Evolutionary conservation across 192 early-diverging fungal genomes (phyloP).

Genomic region (Coemansia sp.): DNA sequence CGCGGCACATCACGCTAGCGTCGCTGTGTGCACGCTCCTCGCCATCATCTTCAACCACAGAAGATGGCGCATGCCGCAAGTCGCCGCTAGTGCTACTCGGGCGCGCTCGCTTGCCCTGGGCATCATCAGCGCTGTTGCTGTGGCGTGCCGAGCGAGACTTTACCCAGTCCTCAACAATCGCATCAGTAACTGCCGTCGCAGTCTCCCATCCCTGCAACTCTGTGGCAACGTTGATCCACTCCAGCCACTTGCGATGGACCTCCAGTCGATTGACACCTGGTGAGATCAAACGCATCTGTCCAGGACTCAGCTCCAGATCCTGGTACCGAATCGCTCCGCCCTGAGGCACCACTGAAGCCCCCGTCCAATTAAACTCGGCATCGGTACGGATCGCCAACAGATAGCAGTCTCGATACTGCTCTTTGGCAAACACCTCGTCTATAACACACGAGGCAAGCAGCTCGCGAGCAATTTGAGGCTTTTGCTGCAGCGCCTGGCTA

Average conservation of each 20-base stretch:
- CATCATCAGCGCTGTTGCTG: background rate
- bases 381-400: constrained; percentile 50
- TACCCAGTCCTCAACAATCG: constrained; percentile 23
- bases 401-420: constrained; percentile 35
- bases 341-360: constrained; percentile 25
- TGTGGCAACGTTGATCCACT: constrained; percentile 29
- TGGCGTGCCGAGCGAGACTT: constrained; percentile 2
- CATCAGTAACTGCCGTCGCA: constrained; percentile 38
- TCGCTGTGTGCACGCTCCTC: constrained; percentile 11
- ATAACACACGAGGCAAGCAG: constrained; percentile 61
- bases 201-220: constrained; percentile 39
- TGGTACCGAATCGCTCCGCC: constrained; percentile 27
- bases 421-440: constrained; percentile 23
- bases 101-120: constrained; percentile 5
- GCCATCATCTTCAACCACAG: background rate
- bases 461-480: constrained; percentile 55
- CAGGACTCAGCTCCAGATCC: constrained; percentile 39
- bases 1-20: background rate
- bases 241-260: constrained; percentile 34
- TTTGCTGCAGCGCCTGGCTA: constrained; percentile 61
- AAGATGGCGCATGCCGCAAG: background rate
- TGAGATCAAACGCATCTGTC: constrained; percentile 56
- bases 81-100: constrained; percentile 12
- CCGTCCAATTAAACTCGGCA: constrained; percentile 51
- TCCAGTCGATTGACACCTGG: constrained; percentile 42